Evolutionary conservation across 73 alveolate species (phyloP).

Genomic region (Halteria grandinella): DNA sequence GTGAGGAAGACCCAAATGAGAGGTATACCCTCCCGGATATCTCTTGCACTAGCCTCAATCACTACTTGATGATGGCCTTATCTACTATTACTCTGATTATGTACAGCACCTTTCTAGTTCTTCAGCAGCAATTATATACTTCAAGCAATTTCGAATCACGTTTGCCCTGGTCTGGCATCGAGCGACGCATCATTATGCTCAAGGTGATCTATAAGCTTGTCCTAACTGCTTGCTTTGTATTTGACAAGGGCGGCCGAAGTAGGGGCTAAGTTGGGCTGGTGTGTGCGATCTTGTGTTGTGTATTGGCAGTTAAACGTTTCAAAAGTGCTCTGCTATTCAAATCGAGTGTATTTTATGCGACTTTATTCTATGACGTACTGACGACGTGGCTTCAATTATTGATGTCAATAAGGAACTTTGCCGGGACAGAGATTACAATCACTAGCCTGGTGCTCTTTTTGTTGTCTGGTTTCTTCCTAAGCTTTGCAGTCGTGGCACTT

Average conservation of each 20-base stretch:
- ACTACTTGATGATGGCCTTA: not conserved
- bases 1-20: conserved; percentile 12
- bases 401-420: not conserved
- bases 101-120: conserved; percentile 1
- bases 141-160: conserved; percentile 32
- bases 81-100: conserved; percentile 11
- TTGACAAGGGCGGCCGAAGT: conserved; percentile 13
- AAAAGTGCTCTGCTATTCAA: conserved; percentile 10
- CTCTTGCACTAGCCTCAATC: not conserved
- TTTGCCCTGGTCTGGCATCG: conserved; percentile 34
- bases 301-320: conserved; percentile 5
- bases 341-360: conserved; percentile 3
- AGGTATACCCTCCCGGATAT: conserved; percentile 1
- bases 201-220: conserved; percentile 2
- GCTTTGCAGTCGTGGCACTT: not conserved
- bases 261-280: conserved; percentile 15
- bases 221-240: conserved; percentile 17
- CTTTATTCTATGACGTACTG: conserved; percentile 10
- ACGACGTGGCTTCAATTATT: conserved; percentile 30
- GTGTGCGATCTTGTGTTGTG: not conserved
- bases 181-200: not conserved
- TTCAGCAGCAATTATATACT: conserved; percentile 12
- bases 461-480: not conserved
- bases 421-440: not conserved
- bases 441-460: not conserved